These are phyloP conservation scores for Phytophthora aleatoria DNA, from an alignment of 352 stramenopile genomes.

Conservation along the genomic window DNA sequence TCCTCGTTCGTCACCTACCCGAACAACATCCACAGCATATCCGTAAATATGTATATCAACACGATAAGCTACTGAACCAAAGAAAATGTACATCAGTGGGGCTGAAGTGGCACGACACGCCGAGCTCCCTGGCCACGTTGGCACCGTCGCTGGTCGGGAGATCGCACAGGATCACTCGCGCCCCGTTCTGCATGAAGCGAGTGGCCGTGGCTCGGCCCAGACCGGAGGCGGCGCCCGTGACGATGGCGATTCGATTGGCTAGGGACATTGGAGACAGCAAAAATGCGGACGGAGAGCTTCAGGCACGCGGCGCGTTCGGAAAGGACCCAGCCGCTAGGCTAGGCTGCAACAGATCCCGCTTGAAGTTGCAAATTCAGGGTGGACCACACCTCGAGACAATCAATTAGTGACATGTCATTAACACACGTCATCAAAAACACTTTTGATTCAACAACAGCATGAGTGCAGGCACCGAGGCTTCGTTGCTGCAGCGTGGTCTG, in stretches of 20 bases:
- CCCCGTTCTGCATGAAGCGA: constrained; percentile 89
- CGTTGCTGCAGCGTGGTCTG: constrained; percentile 51
- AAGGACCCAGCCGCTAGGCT: neutral
- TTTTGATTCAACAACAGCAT: constrained; percentile 14
- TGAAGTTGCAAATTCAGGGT: constrained; percentile 31
- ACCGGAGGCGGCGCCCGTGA: constrained; percentile 94
- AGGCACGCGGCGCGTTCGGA: neutral
- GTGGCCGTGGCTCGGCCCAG: constrained; percentile 92
- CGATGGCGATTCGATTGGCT: constrained; percentile 78
- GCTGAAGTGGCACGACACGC: constrained; percentile 81
- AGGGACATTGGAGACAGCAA: constrained; percentile 49
- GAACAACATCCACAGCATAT: neutral
- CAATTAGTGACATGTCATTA: constrained; percentile 26
- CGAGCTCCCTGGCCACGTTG: constrained; percentile 76
- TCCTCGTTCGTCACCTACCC: constrained; percentile 91
- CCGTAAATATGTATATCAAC: neutral
- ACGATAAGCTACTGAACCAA: neutral
- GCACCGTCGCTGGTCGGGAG: constrained; percentile 84
- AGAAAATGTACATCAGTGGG: constrained; percentile 60
- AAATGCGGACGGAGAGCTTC: neutral
- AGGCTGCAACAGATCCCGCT: constrained; percentile 6
- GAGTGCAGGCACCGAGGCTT: constrained; percentile 19
- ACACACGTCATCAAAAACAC: constrained; percentile 21
- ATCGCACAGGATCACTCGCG: constrained; percentile 93
- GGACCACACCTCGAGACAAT: constrained; percentile 6